Conservation (phyloP, 306 rosid species). For the Carpinus viminea region DNA sequence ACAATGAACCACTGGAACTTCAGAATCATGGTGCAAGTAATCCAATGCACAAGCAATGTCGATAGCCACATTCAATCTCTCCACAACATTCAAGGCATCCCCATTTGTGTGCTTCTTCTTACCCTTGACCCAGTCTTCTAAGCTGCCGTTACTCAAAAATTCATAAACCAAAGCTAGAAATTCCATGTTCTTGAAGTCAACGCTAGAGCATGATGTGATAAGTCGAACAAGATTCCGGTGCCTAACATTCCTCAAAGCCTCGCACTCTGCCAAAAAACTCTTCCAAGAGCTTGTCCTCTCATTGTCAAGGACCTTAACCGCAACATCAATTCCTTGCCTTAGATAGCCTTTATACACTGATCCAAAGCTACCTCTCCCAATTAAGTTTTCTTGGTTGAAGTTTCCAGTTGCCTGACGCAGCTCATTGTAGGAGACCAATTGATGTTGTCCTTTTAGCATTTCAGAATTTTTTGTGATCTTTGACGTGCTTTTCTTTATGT, state of each 20-base stretch:
- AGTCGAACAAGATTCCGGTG: constrained; percentile 71
- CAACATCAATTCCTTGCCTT: constrained; percentile 44
- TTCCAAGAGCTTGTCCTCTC: constrained; percentile 43
- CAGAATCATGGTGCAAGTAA: constrained; percentile 69
- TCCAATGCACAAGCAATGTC: constrained; percentile 66
- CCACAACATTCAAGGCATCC: constrained; percentile 47
- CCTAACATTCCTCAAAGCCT: constrained; percentile 57
- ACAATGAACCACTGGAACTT: constrained; percentile 67
- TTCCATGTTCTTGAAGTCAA: constrained; percentile 57
- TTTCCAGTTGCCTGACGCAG: constrained; percentile 60
- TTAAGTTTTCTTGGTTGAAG: constrained; percentile 43
- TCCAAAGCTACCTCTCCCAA: constrained; percentile 73
- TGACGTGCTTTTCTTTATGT: constrained; percentile 31
- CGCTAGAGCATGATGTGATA: constrained; percentile 74
- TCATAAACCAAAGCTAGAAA: constrained; percentile 73
- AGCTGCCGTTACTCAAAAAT: constrained; percentile 61
- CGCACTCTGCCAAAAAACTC: constrained; percentile 79
- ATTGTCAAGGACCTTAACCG: constrained; percentile 69
- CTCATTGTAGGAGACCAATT: constrained; percentile 53
- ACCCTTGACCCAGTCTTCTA: constrained; percentile 77
- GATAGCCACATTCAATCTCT: constrained; percentile 61
- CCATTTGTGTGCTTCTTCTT: constrained; percentile 44
- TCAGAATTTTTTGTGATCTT: constrained; percentile 22
- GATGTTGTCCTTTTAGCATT: constrained; percentile 34
- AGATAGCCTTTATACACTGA: constrained; percentile 59